Evolutionary conservation across 805 yeast genomes (phyloP).

Genomic region (Starmerella asiatica): DNA sequence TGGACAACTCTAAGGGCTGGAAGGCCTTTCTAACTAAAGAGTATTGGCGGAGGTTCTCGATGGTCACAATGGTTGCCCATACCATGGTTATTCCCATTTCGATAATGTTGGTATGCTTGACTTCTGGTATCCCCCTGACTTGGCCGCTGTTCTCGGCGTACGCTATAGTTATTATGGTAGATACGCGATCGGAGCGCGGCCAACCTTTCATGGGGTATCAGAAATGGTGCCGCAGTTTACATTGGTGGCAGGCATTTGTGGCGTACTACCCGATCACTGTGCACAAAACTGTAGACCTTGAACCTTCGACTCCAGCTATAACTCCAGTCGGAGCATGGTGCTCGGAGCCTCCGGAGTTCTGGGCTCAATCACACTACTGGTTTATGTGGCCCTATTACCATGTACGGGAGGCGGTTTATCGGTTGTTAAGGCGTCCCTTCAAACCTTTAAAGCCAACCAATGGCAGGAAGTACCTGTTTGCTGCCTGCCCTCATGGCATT

Average conservation of each 20-base stretch:
- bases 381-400: constrained; percentile 15
- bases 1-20: no score
- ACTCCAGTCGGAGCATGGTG: background rate
- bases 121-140: constrained; percentile 43
- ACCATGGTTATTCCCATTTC: constrained; percentile 51
- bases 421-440: constrained; percentile 27
- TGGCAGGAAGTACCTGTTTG: constrained; percentile 56
- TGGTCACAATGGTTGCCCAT: constrained; percentile 60
- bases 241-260: constrained; percentile 59
- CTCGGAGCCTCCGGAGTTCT: constrained; percentile 6
- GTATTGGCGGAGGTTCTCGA: constrained; percentile 43
- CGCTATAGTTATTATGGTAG: constrained; percentile 39
- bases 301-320: constrained; percentile 47
- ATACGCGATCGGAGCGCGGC: constrained; percentile 67
- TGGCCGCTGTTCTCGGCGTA: constrained; percentile 65
- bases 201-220: constrained; percentile 46
- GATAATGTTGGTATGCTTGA: constrained; percentile 34
- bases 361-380: constrained; percentile 6
- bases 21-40: no score
- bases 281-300: constrained; percentile 52
- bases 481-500: constrained; percentile 94
- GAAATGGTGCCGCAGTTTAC: constrained; percentile 40
- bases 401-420: constrained; percentile 28
- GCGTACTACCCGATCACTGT: constrained; percentile 67
- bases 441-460: constrained; percentile 14